Conservation (phyloP, 768 basidiomycete species). For the Lactifluus piperatus region DNA sequence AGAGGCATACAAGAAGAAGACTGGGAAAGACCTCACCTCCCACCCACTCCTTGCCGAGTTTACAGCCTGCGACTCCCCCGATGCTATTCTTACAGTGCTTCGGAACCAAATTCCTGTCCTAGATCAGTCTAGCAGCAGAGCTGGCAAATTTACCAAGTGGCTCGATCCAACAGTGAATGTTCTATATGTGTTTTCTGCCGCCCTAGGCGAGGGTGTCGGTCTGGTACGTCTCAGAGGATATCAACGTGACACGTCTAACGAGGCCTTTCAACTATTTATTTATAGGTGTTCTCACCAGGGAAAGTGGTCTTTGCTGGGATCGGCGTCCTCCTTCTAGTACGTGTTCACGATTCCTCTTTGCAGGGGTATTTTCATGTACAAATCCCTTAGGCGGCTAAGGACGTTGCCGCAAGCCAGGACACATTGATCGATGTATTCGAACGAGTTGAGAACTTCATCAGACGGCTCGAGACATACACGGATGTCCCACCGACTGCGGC, state of each 20-base stretch:
- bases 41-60: neutral
- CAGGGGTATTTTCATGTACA: neutral
- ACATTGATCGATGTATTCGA: neutral
- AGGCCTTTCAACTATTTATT: too few relatives aligned
- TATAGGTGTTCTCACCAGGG: neutral
- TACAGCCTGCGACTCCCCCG: neutral
- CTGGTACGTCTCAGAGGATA: too few relatives aligned
- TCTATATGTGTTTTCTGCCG: neutral
- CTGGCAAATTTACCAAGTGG: neutral
- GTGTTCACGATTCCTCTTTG: neutral
- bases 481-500: too few relatives aligned
- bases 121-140: neutral
- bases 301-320: neutral
- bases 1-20: neutral
- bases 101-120: neutral
- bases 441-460: neutral
- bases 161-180: neutral
- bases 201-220: neutral
- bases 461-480: neutral
- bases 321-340: neutral
- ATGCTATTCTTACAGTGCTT: neutral
- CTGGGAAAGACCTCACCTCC: neutral
- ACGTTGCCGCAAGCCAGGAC: neutral
- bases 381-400: too few relatives aligned
- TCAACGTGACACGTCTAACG: too few relatives aligned